Conservation (phyloP, 768 basidiomycete species). For the Lactifluus piperatus region DNA sequence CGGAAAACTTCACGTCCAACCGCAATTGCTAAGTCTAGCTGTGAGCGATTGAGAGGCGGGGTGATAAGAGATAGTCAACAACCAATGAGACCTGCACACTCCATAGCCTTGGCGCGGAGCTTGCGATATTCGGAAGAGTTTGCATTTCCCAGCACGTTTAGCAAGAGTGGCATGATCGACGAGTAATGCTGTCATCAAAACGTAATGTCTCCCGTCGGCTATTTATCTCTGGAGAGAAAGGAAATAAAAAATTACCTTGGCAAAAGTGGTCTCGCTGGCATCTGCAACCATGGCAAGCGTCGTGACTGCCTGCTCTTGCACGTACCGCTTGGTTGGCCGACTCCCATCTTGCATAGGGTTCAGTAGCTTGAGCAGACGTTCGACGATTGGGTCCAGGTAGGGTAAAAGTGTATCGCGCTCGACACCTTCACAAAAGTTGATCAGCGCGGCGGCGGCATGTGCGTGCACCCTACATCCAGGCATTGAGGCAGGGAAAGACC, state of each 20-base stretch:
- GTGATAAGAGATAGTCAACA: slow-evolving; percentile 17
- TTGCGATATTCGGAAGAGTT: slow-evolving; percentile 58
- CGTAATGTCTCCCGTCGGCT: background rate
- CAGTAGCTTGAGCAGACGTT: slow-evolving; percentile 57
- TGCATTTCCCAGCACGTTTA: slow-evolving; percentile 68
- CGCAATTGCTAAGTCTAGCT: slow-evolving; percentile 53
- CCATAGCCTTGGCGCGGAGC: slow-evolving; percentile 79
- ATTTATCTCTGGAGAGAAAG: background rate
- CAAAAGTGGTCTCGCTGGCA: slow-evolving; percentile 71
- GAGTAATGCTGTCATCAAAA: slow-evolving; percentile 50
- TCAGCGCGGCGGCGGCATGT: slow-evolving; percentile 79
- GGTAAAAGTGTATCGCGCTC: slow-evolving; percentile 62
- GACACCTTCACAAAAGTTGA: slow-evolving; percentile 88
- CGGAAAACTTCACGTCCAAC: slow-evolving; percentile 77
- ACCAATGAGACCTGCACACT: slow-evolving; percentile 85
- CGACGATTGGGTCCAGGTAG: slow-evolving; percentile 74
- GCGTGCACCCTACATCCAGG: slow-evolving; percentile 56
- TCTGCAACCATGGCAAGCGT: slow-evolving; percentile 87
- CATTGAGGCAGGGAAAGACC: background rate
- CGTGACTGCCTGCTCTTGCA: slow-evolving; percentile 84
- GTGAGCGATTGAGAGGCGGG: background rate
- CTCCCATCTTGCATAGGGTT: slow-evolving; percentile 38
- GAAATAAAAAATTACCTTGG: slow-evolving; percentile 38
- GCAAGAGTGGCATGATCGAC: slow-evolving; percentile 70
- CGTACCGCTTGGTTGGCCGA: slow-evolving; percentile 47